A percentile compares a stretch with the other conserved stretches of the same genome.
Conservation (phyloP, 495 filamentous ascomycete genomes). For the Staphylotrichum tortipilum region DNA sequence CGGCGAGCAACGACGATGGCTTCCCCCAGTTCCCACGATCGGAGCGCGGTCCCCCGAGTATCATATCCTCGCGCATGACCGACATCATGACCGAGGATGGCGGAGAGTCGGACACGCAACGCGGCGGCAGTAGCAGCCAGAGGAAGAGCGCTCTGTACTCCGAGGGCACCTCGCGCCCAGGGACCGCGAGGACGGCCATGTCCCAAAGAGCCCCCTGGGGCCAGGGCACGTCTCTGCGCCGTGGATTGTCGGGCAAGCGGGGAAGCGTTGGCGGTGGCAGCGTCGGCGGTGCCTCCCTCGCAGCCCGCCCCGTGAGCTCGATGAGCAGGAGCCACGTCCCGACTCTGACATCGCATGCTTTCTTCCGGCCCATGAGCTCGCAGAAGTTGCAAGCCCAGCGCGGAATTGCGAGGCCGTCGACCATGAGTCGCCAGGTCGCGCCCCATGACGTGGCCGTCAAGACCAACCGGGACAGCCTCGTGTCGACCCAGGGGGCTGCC, state of each 20-base stretch:
- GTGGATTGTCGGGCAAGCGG: conserved; percentile 32
- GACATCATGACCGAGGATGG: conserved; percentile 58
- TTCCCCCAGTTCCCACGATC: conserved; percentile 34
- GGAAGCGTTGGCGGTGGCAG: conserved; percentile 34
- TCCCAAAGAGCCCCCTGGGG: conserved; percentile 45
- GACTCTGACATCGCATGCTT: conserved; percentile 76
- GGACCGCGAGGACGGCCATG: conserved; percentile 39
- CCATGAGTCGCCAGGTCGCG: conserved; percentile 29
- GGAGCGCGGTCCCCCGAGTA: conserved; percentile 43
- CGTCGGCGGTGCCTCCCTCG: conserved; percentile 34
- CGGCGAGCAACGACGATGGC: conserved; percentile 27
- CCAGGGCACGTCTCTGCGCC: conserved; percentile 41
- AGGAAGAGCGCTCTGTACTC: conserved; percentile 32
- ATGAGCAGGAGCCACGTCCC: conserved; percentile 82
- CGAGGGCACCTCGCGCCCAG: conserved; percentile 42
- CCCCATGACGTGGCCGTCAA: conserved; percentile 24
- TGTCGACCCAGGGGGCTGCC: conserved; percentile 38
- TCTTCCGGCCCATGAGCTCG: conserved; percentile 95
- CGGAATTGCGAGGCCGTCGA: conserved; percentile 40
- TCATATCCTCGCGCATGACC: conserved; percentile 81
- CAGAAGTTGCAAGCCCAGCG: conserved; percentile 89
- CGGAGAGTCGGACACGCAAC: conserved; percentile 27
- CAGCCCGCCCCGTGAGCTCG: conserved; percentile 53
- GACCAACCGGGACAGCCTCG: conserved; percentile 39
- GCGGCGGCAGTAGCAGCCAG: conserved; percentile 28